Conservation (phyloP, 495 filamentous ascomycete species). For the Penicillium mononematosum region DNA sequence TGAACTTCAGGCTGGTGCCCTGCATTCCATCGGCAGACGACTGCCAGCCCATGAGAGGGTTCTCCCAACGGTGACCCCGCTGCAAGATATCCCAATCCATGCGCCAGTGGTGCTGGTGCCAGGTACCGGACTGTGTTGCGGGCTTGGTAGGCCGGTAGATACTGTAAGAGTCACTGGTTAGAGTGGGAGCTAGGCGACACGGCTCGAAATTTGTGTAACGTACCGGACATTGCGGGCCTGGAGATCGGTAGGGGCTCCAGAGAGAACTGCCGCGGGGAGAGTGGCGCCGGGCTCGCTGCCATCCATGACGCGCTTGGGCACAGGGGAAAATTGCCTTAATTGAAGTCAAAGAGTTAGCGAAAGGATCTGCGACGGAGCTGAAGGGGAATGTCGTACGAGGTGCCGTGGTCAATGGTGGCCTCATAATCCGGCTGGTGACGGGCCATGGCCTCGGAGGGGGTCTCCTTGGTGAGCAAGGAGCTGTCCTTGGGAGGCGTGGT, state of each 20-base stretch:
- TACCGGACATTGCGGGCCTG: slow-evolving; percentile 93
- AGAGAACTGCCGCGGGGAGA: slow-evolving; percentile 79
- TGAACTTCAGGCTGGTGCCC: slow-evolving; percentile 86
- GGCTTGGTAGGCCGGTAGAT: slow-evolving; percentile 90
- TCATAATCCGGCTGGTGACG: slow-evolving; percentile 77
- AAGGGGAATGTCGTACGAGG: slow-evolving; percentile 60
- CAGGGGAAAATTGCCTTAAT: slow-evolving; percentile 77
- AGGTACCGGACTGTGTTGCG: slow-evolving; percentile 88
- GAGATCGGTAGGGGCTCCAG: slow-evolving; percentile 88
- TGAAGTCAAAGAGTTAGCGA: slow-evolving; percentile 24
- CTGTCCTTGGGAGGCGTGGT: slow-evolving; percentile 36
- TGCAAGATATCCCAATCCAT: slow-evolving; percentile 97
- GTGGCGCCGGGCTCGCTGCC: slow-evolving; percentile 78
- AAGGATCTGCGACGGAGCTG: slow-evolving; percentile 5
- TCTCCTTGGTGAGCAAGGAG: slow-evolving; percentile 55
- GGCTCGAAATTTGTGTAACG: slow-evolving; percentile 9
- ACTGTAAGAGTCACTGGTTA: slow-evolving; percentile 46
- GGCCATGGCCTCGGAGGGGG: slow-evolving; percentile 48
- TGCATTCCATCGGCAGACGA: slow-evolving; percentile 92
- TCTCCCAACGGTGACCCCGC: slow-evolving; percentile 95
- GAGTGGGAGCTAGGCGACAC: slow-evolving; percentile 1
- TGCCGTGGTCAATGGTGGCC: slow-evolving; percentile 72
- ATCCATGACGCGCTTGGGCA: slow-evolving; percentile 84
- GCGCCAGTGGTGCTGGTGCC: slow-evolving; percentile 80
- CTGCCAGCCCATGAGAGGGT: slow-evolving; percentile 97